These are phyloP conservation scores for Lentinula boryana DNA, from an alignment of 768 basidiomycete genomes.

Conservation along the genomic window DNA sequence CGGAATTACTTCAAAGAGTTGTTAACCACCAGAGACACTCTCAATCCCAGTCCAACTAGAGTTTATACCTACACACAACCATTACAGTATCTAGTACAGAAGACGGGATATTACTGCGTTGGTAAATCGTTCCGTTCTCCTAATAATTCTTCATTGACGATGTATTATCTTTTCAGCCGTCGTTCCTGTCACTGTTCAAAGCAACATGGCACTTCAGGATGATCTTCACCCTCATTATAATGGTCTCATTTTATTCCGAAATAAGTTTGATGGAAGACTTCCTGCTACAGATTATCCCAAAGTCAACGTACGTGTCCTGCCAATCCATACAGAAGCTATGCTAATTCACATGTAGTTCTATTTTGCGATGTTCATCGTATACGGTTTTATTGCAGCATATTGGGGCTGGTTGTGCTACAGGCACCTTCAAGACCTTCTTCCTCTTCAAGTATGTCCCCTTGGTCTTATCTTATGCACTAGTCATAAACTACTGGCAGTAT, in stretches of 20 bases:
- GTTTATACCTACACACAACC: constrained; percentile 57
- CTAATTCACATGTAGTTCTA: constrained; percentile 60
- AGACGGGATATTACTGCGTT: constrained; percentile 95
- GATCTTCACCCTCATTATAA: constrained; percentile 68
- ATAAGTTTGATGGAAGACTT: constrained; percentile 82
- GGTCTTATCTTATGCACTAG: not conserved
- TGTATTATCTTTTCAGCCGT: constrained; percentile 43
- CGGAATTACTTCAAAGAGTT: constrained; percentile 7
- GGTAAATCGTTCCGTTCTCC: constrained; percentile 47
- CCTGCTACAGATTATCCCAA: constrained; percentile 96
- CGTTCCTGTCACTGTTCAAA: constrained; percentile 82
- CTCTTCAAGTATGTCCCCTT: constrained; percentile 63
- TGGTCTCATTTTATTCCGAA: constrained; percentile 80
- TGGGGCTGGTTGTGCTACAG: constrained; percentile 87
- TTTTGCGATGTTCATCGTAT: constrained; percentile 76
- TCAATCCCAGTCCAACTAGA: constrained; percentile 45
- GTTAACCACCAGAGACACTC: constrained; percentile 15
- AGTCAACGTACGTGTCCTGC: constrained; percentile 63
- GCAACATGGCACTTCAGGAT: constrained; percentile 23
- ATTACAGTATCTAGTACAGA: constrained; percentile 76
- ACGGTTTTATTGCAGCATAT: constrained; percentile 53
- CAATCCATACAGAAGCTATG: not conserved
- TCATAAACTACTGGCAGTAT: constrained; percentile 41
- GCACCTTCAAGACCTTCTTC: constrained; percentile 78
- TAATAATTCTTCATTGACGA: not conserved